Conservation (phyloP, 2,329 filamentous ascomycete genomes). For the Ceratocystiopsis minuta region DNA sequence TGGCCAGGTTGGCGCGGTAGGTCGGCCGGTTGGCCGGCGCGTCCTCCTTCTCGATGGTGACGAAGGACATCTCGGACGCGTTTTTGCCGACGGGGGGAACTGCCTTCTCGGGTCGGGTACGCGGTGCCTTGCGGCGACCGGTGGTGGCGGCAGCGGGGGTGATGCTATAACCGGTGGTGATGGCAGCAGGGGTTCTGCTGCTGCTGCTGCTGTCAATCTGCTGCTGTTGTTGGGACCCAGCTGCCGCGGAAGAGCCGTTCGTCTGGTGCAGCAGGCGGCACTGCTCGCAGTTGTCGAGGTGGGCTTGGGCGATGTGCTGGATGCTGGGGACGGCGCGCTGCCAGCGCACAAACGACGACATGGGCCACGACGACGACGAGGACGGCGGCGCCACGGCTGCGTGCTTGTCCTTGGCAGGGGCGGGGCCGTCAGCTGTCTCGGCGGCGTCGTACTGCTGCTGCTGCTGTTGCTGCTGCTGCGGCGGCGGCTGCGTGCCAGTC, state of each 20-base stretch:
- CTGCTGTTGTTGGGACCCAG: not conserved
- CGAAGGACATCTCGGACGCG: conserved; percentile 12
- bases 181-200: not conserved
- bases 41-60: conserved; percentile 19
- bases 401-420: too few species aligned
- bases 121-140: too few species aligned
- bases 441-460: not conserved
- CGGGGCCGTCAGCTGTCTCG: not conserved
- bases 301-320: conserved; percentile 12
- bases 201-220: not conserved
- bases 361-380: conserved; percentile 1
- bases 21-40: conserved; percentile 13
- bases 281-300: conserved; percentile 26
- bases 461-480: too few species aligned
- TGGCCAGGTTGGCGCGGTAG: conserved; percentile 37
- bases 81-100: too few species aligned
- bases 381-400: too few species aligned
- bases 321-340: not conserved
- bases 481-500: too few species aligned
- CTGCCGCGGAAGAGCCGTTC: not conserved
- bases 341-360: conserved; percentile 5
- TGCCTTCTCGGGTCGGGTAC: too few species aligned
- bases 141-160: not conserved
- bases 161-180: not conserved
- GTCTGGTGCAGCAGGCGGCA: conserved; percentile 16